phyloP scores from a whole-genome alignment of 2,329 filamentous ascomycete genomes.

The Nemania sp. region DNA sequence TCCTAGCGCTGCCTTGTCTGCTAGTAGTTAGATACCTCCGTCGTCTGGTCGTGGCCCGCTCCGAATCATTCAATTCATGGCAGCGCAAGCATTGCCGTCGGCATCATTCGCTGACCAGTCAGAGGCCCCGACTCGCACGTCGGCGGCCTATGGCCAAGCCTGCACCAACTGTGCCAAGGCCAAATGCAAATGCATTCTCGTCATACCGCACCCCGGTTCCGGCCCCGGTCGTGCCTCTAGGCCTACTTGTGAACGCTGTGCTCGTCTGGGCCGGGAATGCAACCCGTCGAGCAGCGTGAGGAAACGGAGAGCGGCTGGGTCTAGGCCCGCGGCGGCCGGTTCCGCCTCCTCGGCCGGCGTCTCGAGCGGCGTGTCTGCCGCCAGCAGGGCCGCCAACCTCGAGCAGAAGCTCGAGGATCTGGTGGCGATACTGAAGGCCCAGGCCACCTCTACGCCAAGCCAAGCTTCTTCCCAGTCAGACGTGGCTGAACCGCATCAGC shows the following conservation, averaged over 20 bases:
- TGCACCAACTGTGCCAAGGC: slow-evolving; percentile 49
- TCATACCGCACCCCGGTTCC: slow-evolving; percentile 21
- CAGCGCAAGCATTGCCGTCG: slow-evolving; percentile 1
- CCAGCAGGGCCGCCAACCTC: slow-evolving; percentile 32
- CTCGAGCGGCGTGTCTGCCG: slow-evolving; percentile 14
- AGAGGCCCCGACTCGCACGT: slow-evolving; percentile 26
- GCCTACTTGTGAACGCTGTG: slow-evolving; percentile 46
- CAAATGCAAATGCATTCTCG: slow-evolving; percentile 51
- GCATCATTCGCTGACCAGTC: slow-evolving; percentile 1
- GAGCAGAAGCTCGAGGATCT: slow-evolving; percentile 41
- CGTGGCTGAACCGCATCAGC: background rate
- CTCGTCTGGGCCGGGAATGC: slow-evolving; percentile 48
- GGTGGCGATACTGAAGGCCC: slow-evolving; percentile 38
- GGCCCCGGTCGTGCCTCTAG: slow-evolving; percentile 10
- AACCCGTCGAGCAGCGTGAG: slow-evolving; percentile 44
- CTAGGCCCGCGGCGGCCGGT: slow-evolving; percentile 6
- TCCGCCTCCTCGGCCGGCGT: slow-evolving; percentile 8
- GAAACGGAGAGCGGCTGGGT: slow-evolving; percentile 31
- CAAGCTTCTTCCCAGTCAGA: background rate
- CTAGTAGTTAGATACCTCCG: background rate
- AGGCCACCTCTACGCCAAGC: slow-evolving; percentile 22
- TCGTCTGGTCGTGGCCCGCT: background rate
- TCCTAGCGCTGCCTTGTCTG: too few relatives aligned
- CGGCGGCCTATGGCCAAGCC: slow-evolving; percentile 48
- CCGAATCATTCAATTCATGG: slow-evolving; percentile 23